These are phyloP conservation scores for Diaporthe ampelina DNA, from an alignment of 2,329 filamentous ascomycete species.

Conservation along the genomic window DNA sequence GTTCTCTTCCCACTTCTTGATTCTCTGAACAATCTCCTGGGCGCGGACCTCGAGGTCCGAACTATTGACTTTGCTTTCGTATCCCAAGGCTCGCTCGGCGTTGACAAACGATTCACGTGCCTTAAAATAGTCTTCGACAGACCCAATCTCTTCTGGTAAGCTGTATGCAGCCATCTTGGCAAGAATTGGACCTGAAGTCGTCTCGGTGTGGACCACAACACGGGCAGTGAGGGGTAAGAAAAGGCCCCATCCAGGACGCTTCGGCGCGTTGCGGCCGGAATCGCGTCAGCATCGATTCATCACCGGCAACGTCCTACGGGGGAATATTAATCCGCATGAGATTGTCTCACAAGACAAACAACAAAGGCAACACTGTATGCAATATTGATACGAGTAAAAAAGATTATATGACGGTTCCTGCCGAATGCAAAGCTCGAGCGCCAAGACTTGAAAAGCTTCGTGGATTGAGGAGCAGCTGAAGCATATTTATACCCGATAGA, in stretches of 20 bases:
- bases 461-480: neutral
- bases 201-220: neutral
- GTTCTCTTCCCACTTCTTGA: constrained; percentile 24
- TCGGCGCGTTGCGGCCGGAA: neutral
- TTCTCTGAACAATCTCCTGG: neutral
- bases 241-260: neutral
- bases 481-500: no score
- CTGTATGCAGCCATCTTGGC: neutral
- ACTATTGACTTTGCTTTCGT: neutral
- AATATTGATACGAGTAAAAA: no score
- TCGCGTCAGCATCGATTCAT: neutral
- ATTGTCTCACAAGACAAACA: neutral
- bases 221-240: neutral
- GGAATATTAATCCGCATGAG: neutral
- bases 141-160: neutral
- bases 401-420: neutral
- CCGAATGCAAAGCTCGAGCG: neutral
- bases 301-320: neutral
- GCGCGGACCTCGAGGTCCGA: neutral
- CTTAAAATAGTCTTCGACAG: constrained; percentile 14
- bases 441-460: neutral
- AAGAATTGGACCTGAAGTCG: no score
- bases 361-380: no score
- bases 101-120: constrained; percentile 16
- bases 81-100: neutral